Percentiles rank a stretch among this genome's conserved stretches.
phyloP scores from a whole-genome alignment of 352 stramenopile species.

The Phytophthora agathidicida region DNA sequence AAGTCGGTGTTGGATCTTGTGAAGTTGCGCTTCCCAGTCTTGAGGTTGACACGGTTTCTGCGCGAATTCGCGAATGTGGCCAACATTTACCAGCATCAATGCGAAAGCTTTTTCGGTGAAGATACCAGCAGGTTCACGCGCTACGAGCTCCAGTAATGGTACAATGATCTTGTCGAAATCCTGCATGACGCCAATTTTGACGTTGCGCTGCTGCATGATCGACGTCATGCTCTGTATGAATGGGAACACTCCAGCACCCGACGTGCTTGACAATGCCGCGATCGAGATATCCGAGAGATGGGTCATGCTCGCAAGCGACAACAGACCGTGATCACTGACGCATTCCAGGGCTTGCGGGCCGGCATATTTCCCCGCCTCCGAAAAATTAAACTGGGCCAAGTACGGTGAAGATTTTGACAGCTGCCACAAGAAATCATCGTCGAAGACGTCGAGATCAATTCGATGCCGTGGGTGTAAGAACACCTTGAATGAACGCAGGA shows the following conservation, averaged over 20 bases:
- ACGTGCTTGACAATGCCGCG: constrained; percentile 29
- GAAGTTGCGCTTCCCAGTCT: constrained; percentile 36
- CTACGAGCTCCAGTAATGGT: constrained; percentile 35
- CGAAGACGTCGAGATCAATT: constrained; percentile 50
- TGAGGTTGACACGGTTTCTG: constrained; percentile 22
- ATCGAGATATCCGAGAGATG: constrained; percentile 48
- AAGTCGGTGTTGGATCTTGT: constrained; percentile 19
- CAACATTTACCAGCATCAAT: constrained; percentile 46
- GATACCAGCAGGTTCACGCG: constrained; percentile 19
- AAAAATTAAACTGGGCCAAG: constrained; percentile 43
- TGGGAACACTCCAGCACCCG: constrained; percentile 25
- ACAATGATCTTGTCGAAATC: constrained; percentile 38
- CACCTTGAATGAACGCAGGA: constrained; percentile 40
- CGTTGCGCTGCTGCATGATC: constrained; percentile 44
- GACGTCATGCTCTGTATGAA: constrained; percentile 34
- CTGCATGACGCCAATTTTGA: constrained; percentile 48
- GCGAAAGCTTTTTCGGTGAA: constrained; percentile 39
- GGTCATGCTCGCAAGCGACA: constrained; percentile 36
- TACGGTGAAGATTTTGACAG: constrained; percentile 32
- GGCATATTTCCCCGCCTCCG: constrained; percentile 38
- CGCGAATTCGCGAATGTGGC: constrained; percentile 32
- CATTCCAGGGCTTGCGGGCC: constrained; percentile 37
- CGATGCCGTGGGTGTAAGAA: constrained; percentile 40
- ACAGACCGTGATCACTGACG: constrained; percentile 33
- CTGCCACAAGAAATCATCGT: constrained; percentile 37